A percentile compares a stretch with the other conserved stretches of the same genome.
phyloP scores from a whole-genome alignment of 192 early-diverging fungal species.

The Umbelopsis sp. region DNA sequence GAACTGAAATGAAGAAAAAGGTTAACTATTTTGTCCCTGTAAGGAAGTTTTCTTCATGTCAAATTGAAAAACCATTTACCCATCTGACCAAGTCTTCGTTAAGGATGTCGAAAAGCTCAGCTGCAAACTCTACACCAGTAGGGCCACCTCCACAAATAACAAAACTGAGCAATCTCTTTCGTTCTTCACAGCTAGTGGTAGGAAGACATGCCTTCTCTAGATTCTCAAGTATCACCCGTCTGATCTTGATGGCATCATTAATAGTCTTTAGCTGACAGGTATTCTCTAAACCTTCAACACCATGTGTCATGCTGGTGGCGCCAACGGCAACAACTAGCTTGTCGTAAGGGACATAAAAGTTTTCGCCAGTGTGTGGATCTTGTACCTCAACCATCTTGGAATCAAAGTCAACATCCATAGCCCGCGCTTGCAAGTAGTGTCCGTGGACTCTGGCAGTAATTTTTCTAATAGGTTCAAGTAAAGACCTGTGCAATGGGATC shows the following conservation, averaged over 20 bases:
- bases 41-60: not conserved
- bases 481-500: constrained; percentile 42
- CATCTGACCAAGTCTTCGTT: constrained; percentile 62
- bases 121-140: constrained; percentile 70
- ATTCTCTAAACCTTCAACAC: constrained; percentile 68
- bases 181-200: constrained; percentile 58
- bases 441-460: constrained; percentile 42
- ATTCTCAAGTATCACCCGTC: constrained; percentile 60
- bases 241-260: constrained; percentile 62
- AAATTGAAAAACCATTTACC: constrained; percentile 37
- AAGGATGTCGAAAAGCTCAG: constrained; percentile 57
- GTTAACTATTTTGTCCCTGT: not conserved
- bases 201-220: constrained; percentile 72
- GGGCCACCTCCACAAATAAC: constrained; percentile 77
- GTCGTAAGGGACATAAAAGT: constrained; percentile 61
- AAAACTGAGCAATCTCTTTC: constrained; percentile 65
- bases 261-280: constrained; percentile 66
- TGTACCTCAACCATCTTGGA: constrained; percentile 53
- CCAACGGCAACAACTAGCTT: constrained; percentile 61
- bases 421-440: constrained; percentile 52
- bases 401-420: constrained; percentile 53
- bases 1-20: constrained; percentile 50
- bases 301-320: constrained; percentile 59
- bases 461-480: constrained; percentile 58
- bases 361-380: constrained; percentile 26